Evolutionary conservation across 1,139 yeast species (phyloP).

Genomic region (Casaregolazyma lundiana): DNA sequence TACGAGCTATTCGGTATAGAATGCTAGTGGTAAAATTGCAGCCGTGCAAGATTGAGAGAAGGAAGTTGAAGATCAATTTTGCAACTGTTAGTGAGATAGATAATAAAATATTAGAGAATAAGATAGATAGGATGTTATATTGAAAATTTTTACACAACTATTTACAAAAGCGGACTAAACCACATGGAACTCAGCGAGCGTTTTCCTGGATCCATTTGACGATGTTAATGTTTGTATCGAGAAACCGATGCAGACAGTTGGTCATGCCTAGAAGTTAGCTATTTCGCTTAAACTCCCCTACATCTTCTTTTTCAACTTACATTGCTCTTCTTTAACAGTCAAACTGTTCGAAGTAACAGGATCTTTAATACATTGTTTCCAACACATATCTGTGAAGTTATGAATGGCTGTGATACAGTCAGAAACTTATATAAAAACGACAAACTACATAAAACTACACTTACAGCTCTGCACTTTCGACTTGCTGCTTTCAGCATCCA

Average conservation of each 20-base stretch:
- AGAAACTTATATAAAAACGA: neutral
- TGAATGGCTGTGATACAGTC: conserved; percentile 48
- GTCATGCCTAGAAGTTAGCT: conserved; percentile 36
- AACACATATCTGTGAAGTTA: conserved; percentile 84
- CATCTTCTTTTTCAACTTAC: conserved; percentile 33
- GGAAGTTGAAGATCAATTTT: too few relatives aligned
- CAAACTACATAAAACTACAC: conserved; percentile 11
- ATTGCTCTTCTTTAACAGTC: conserved; percentile 57
- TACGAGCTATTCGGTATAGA: too few relatives aligned
- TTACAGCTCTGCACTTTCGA: conserved; percentile 73
- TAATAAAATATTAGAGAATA: too few relatives aligned
- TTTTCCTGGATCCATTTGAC: conserved; percentile 47
- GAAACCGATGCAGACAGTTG: conserved; percentile 78
- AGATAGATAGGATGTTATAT: too few relatives aligned
- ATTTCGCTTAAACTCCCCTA: neutral
- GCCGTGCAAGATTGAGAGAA: too few relatives aligned
- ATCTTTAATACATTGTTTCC: conserved; percentile 71
- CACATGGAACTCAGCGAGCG: conserved; percentile 9
- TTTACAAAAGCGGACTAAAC: too few relatives aligned
- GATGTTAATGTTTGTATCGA: conserved; percentile 82
- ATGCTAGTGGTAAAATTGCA: too few relatives aligned
- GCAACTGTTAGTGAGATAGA: too few relatives aligned
- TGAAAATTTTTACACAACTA: conserved; percentile 3
- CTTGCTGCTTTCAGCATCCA: conserved; percentile 80
- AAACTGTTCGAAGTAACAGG: conserved; percentile 48